Base-by-base conservation (phyloP, 2,329 filamentous ascomycete species). In the Fusarium protoensiforme region DNA sequence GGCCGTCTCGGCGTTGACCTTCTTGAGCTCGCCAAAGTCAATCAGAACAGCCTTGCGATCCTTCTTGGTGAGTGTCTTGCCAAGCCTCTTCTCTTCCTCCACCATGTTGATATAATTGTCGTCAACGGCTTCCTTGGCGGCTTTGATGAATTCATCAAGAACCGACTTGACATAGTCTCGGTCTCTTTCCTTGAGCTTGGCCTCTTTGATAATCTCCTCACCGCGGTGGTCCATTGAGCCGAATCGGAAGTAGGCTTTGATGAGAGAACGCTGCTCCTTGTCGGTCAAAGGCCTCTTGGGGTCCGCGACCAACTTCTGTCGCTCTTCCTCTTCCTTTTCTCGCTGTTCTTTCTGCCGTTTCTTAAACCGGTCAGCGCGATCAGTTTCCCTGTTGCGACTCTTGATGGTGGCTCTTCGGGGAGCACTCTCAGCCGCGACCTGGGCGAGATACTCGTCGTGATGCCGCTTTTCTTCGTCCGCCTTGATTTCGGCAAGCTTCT, bases 11-110 rank as follows among this genome's bases (percentile, higher is more conserved):
- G 96, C 96, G 79, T 99, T 99, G 78, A 98, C 90, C 77, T 97
- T 95, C 83, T 97, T 97, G 59, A 98, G 92, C 64, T 95, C 94
- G 53, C 93, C 92, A 83, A 95, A 98, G 80, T 98, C 95, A 78
- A 99, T 98, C 51, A 99, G 86, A 20, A 99, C 94, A 1, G 96
- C 96, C 83, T 99, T 99, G 83, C 94, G 94, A 80, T 99, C 96
- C 82, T 99, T 99, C 86, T 98, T 98, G 0, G 96, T 97, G 63
- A 97, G 84, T 3, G 91, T 88, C 80, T 96, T 97, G 79, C 94
- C 94, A 0, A 90, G 88, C 72, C 93, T 91, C 81, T 96, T 94
- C 76, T 98, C 94, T 78, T 95, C 94, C 70, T 93, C 91, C 36
- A 95, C 89, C 20, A 97, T 88, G 67, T 90, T 90, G 24, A 92